These are phyloP conservation scores for Trichosporon asahii DNA, from an alignment of 1,284 basidiomycete species.

Conservation along the genomic window DNA sequence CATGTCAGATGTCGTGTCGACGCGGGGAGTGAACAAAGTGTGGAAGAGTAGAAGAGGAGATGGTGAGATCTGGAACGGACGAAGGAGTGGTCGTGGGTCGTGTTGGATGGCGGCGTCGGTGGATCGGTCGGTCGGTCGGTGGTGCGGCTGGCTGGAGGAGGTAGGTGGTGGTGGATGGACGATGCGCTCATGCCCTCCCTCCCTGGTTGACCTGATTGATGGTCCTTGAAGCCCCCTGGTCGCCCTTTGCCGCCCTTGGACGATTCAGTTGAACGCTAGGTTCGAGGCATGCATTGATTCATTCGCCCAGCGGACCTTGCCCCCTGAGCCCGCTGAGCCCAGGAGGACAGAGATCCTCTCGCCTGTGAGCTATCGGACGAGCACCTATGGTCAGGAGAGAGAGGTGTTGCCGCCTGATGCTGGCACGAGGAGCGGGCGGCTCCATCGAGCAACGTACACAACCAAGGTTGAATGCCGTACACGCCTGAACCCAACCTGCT, in stretches of 20 bases:
- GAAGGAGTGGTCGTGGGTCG: not conserved
- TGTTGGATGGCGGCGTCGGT: not conserved
- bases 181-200: not conserved
- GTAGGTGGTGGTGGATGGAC: not conserved
- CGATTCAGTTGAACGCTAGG: not conserved
- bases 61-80: not conserved
- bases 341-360: too few species aligned
- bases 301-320: not conserved
- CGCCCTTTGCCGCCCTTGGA: not conserved
- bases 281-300: not conserved
- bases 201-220: not conserved
- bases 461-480: not conserved
- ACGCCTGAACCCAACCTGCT: not conserved
- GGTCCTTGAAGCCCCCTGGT: not conserved
- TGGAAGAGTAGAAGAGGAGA: not conserved
- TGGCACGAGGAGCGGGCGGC: not conserved
- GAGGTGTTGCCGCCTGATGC: not conserved
- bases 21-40: not conserved
- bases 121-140: not conserved
- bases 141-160: too few species aligned
- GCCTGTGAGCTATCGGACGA: not conserved
- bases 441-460: not conserved
- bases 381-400: not conserved
- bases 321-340: too few species aligned
- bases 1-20: not conserved